Conservation (phyloP, 257 asterid genomes). For the Ophiorrhiza pumila region DNA sequence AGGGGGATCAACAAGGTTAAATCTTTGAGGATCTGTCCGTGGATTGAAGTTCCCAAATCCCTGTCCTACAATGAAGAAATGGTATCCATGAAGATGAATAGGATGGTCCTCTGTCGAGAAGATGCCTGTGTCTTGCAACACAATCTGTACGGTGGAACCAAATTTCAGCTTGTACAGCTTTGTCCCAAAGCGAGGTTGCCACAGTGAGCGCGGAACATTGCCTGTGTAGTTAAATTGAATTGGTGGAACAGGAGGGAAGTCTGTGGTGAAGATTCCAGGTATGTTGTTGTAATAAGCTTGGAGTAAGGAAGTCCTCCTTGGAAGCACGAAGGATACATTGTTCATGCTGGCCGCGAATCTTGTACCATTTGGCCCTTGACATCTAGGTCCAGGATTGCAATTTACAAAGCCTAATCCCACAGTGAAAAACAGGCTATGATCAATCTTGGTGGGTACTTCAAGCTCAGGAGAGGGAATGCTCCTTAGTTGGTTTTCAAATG, state of each 20-base stretch:
- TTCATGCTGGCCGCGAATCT: slow-evolving; percentile 40
- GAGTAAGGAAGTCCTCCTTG: slow-evolving; percentile 34
- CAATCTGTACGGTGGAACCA: slow-evolving; percentile 30
- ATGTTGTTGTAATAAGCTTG: slow-evolving; percentile 38
- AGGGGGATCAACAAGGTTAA: slow-evolving; percentile 38
- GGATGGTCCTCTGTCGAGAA: slow-evolving; percentile 33
- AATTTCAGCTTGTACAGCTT: slow-evolving; percentile 26
- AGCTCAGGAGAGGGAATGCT: slow-evolving; percentile 19
- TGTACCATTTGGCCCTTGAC: slow-evolving; percentile 50
- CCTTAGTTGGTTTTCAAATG: slow-evolving; percentile 23
- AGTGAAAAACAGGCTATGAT: slow-evolving; percentile 35
- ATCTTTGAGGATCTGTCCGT: slow-evolving; percentile 23
- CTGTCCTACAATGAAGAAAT: slow-evolving; percentile 26
- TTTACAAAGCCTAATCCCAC: slow-evolving; percentile 40
- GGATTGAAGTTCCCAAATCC: slow-evolving; percentile 38
- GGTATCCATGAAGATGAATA: slow-evolving; percentile 39
- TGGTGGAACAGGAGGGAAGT: slow-evolving; percentile 35
- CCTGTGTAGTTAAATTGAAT: slow-evolving; percentile 33
- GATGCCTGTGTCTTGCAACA: slow-evolving; percentile 32
- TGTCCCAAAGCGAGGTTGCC: slow-evolving; percentile 30
- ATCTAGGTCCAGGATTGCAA: slow-evolving; percentile 35
- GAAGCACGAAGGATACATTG: slow-evolving; percentile 44
- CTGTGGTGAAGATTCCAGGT: slow-evolving; percentile 31
- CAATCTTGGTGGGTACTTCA: slow-evolving; percentile 36
- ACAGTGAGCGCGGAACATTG: slow-evolving; percentile 25